Evolutionary conservation across 192 early-diverging fungal species (phyloP).

Genomic region (Thamnidium elegans): DNA sequence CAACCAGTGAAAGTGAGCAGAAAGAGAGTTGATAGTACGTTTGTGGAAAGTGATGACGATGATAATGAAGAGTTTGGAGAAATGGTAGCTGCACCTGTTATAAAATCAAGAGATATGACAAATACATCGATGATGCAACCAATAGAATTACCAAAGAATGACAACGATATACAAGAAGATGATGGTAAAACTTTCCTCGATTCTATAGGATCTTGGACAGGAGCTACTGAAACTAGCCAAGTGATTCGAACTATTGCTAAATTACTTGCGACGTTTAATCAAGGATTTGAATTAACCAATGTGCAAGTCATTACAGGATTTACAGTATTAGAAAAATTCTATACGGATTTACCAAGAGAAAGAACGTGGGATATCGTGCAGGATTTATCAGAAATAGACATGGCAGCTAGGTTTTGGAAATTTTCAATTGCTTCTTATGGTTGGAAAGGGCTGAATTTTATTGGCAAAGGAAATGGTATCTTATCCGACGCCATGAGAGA

Average conservation of each 20-base stretch:
- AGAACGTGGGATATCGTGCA: constrained; percentile 40
- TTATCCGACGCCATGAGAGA: constrained; percentile 63
- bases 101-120: too few species aligned
- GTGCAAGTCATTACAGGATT: constrained; percentile 63
- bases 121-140: not conserved
- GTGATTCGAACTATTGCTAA: constrained; percentile 29
- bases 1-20: constrained; percentile 1
- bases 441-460: constrained; percentile 70
- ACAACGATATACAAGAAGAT: not conserved
- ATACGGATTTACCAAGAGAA: constrained; percentile 41
- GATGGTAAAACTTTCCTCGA: not conserved
- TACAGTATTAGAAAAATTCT: constrained; percentile 63
- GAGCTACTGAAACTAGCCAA: constrained; percentile 24
- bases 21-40: not conserved
- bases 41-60: constrained; percentile 1
- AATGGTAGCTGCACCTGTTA: not conserved
- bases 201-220: constrained; percentile 24
- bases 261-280: constrained; percentile 42
- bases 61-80: constrained; percentile 17
- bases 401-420: constrained; percentile 38
- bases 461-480: constrained; percentile 64
- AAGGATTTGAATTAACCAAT: constrained; percentile 69
- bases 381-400: constrained; percentile 31
- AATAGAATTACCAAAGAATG: not conserved
- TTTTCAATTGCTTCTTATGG: constrained; percentile 53